Evolutionary conservation across 768 basidiomycete genomes (phyloP).

Genomic region (Clathrus columnatus): DNA sequence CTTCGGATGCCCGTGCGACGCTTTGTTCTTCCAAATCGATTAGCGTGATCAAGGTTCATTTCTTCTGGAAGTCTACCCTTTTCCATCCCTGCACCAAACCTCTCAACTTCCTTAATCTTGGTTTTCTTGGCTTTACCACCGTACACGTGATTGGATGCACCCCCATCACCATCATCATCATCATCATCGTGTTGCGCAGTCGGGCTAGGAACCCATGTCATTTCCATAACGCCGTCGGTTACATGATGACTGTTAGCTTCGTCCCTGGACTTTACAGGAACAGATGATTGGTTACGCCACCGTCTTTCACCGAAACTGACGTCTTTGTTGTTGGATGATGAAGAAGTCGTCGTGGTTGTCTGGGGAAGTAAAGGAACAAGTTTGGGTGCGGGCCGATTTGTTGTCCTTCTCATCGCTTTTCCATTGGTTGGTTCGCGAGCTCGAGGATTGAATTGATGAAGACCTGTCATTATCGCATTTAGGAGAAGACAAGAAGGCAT

Average conservation of each 20-base stretch:
- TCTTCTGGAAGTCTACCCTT: slow-evolving; percentile 42
- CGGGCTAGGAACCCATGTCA: slow-evolving; percentile 67
- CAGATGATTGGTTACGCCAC: slow-evolving; percentile 9
- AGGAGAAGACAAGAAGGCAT: not conserved
- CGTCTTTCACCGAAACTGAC: slow-evolving; percentile 70
- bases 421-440: slow-evolving; percentile 13
- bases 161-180: slow-evolving; percentile 26
- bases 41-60: slow-evolving; percentile 32
- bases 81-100: slow-evolving; percentile 86
- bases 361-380: slow-evolving; percentile 58
- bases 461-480: slow-evolving; percentile 13
- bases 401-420: too few relatives aligned
- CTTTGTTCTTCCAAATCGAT: slow-evolving; percentile 65
- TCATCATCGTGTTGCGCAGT: slow-evolving; percentile 23
- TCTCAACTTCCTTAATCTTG: slow-evolving; percentile 55
- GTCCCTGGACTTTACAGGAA: slow-evolving; percentile 10
- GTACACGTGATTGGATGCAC: slow-evolving; percentile 15
- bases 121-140: slow-evolving; percentile 25
- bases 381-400: slow-evolving; percentile 28
- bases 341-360: slow-evolving; percentile 20
- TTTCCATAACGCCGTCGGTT: slow-evolving; percentile 68
- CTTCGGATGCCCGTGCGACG: slow-evolving; percentile 75
- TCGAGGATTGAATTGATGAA: slow-evolving; percentile 17
- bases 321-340: slow-evolving; percentile 27
- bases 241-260: not conserved